Percentiles rank a stretch among this genome's conserved stretches.
phyloP scores from a whole-genome alignment of 306 rosid genomes.

The Fragaria ananassa region DNA sequence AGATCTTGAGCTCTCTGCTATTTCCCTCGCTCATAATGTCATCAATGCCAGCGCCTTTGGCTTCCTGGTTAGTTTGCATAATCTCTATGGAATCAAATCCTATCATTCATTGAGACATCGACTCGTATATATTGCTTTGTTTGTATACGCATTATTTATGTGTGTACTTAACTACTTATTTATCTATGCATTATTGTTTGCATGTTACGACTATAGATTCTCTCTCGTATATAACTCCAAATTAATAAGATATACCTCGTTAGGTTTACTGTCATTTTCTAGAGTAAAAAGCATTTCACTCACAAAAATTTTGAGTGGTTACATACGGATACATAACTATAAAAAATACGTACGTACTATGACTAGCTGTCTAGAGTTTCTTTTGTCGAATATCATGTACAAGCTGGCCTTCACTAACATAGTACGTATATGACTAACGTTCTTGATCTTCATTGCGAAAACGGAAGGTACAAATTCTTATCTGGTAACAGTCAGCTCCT shows the following conservation, averaged over 20 bases:
- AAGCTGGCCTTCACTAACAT: too few species aligned
- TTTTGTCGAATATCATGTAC: too few species aligned
- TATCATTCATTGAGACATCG: too few species aligned
- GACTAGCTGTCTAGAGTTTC: too few species aligned
- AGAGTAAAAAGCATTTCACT: not conserved
- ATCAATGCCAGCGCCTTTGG: slow-evolving; percentile 17
- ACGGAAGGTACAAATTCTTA: too few species aligned
- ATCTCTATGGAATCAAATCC: not conserved
- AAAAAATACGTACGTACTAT: too few species aligned
- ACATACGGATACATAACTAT: too few species aligned
- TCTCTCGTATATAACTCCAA: not conserved
- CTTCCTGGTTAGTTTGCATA: slow-evolving; percentile 1
- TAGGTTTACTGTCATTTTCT: not conserved
- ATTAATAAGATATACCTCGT: not conserved
- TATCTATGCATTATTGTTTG: not conserved
- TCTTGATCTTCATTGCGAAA: too few species aligned
- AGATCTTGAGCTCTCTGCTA: slow-evolving; percentile 27
- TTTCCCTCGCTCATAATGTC: slow-evolving; percentile 17
- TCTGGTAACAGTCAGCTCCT: too few species aligned
- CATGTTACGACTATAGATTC: not conserved
- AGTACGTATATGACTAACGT: too few species aligned
- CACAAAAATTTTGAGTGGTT: not conserved
- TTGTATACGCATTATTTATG: not conserved
- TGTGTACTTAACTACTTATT: not conserved
- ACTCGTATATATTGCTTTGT: not conserved